phyloP scores from a whole-genome alignment of 2,329 filamentous ascomycete genomes.

The Aureobasidium pullulans region DNA sequence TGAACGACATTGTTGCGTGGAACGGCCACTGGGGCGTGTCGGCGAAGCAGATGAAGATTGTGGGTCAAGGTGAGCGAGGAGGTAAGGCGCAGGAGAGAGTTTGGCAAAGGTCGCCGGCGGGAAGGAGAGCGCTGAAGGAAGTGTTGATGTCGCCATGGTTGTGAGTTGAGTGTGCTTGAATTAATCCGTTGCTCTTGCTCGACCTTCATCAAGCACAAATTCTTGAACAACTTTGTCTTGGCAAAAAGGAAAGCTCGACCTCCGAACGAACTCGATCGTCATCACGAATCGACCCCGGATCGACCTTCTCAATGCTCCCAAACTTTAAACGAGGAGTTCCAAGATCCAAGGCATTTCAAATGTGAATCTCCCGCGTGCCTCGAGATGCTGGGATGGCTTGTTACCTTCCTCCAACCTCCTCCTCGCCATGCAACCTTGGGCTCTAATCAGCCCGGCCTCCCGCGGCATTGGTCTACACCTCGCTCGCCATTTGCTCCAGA shows the following conservation, averaged over 20 bases:
- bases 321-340: not conserved
- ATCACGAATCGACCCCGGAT: not conserved
- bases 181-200: not conserved
- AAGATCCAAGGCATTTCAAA: not conserved
- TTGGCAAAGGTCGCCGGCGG: slow-evolving; percentile 73
- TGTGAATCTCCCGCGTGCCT: not conserved
- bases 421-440: slow-evolving; percentile 38
- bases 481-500: slow-evolving; percentile 49
- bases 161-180: not conserved
- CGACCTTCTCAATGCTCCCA: not conserved
- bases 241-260: not conserved
- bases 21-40: slow-evolving; percentile 73
- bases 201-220: not conserved
- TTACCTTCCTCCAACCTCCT: not conserved
- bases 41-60: slow-evolving; percentile 45
- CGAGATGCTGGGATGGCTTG: not conserved
- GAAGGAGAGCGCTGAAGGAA: slow-evolving; percentile 36
- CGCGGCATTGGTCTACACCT: slow-evolving; percentile 58
- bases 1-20: slow-evolving; percentile 59
- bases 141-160: slow-evolving; percentile 15
- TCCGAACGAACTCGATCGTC: not conserved
- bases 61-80: slow-evolving; percentile 78
- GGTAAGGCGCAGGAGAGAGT: slow-evolving; percentile 79
- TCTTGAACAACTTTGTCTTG: not conserved
- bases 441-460: slow-evolving; percentile 51